phyloP scores from a whole-genome alignment of 139 green algal genomes.

The Axilococcus clingmanii region DNA sequence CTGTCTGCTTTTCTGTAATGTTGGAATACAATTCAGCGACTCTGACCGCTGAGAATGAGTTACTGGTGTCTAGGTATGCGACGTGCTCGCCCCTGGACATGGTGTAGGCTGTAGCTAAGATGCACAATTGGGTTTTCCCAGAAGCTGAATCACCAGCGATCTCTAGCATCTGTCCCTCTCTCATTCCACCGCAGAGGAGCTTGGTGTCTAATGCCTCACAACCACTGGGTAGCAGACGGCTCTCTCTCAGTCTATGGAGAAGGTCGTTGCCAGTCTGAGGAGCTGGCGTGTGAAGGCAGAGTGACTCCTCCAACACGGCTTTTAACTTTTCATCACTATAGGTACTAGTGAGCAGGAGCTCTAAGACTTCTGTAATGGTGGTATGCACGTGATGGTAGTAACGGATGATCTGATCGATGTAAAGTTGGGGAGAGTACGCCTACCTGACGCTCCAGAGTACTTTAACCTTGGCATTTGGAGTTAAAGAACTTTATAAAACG shows the following conservation, averaged over 20 bases:
- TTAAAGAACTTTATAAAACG: too few species aligned
- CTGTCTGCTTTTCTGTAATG: not conserved
- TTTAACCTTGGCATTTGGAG: too few species aligned
- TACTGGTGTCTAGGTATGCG: constrained; percentile 23
- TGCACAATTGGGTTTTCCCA: constrained; percentile 32
- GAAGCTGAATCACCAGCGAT: constrained; percentile 19
- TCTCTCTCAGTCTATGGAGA: not conserved
- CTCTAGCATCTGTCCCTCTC: constrained; percentile 20
- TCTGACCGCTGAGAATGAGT: constrained; percentile 10
- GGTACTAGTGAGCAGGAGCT: too few species aligned
- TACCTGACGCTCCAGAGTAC: too few species aligned
- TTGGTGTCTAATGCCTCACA: constrained; percentile 11
- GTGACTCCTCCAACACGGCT: not conserved
- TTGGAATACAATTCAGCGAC: constrained; percentile 1
- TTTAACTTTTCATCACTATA: constrained; percentile 2
- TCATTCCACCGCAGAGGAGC: constrained; percentile 17
- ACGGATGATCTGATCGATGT: too few species aligned
- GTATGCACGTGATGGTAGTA: too few species aligned
- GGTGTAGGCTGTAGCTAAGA: constrained; percentile 6
- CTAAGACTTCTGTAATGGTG: too few species aligned
- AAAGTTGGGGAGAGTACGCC: too few species aligned
- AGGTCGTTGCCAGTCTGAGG: constrained; percentile 6
- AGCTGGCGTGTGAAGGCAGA: not conserved
- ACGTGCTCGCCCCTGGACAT: constrained; percentile 3
- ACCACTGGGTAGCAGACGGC: not conserved